phyloP scores from a whole-genome alignment of 352 stramenopile species.

The Phytophthora citricola region DNA sequence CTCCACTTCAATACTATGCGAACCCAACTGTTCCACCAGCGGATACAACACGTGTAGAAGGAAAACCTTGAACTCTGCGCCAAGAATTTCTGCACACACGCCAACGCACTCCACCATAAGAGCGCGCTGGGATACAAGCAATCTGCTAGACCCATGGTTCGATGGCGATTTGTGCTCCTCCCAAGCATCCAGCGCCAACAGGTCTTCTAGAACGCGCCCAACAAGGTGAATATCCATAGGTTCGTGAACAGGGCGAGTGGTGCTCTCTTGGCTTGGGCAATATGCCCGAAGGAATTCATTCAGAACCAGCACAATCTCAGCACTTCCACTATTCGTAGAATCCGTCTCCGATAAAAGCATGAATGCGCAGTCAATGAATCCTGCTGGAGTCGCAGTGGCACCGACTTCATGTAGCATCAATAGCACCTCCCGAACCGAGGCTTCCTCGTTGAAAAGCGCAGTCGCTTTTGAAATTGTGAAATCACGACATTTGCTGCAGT shows the following conservation, averaged over 20 bases:
- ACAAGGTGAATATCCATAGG: conserved; percentile 68
- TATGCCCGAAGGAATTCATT: conserved; percentile 65
- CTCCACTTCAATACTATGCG: conserved; percentile 64
- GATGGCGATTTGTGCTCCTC: conserved; percentile 24
- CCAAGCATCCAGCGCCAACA: conserved; percentile 63
- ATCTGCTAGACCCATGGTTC: conserved; percentile 14
- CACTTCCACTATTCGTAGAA: conserved; percentile 12
- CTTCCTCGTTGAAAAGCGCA: conserved; percentile 78
- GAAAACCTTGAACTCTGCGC: conserved; percentile 60
- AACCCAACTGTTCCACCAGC: conserved; percentile 86
- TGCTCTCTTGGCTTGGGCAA: conserved; percentile 13
- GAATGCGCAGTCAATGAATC: conserved; percentile 77
- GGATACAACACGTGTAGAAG: conserved; percentile 79
- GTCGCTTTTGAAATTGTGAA: conserved; percentile 83
- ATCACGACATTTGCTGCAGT: conserved; percentile 36
- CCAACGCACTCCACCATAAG: conserved; percentile 82
- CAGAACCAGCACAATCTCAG: conserved; percentile 66
- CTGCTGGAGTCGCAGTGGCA: conserved; percentile 49
- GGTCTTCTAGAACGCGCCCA: conserved; percentile 77
- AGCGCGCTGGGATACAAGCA: conserved; percentile 50
- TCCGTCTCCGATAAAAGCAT: conserved; percentile 37
- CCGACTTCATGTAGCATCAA: conserved; percentile 62
- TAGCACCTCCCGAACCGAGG: conserved; percentile 54
- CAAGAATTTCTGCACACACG: conserved; percentile 71
- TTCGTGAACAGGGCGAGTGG: neutral